Percentiles rank a stretch among this genome's conserved stretches.
These are phyloP conservation scores for Neonothopanus nambi DNA, from an alignment of 1,284 basidiomycete species.

Conservation along the genomic window DNA sequence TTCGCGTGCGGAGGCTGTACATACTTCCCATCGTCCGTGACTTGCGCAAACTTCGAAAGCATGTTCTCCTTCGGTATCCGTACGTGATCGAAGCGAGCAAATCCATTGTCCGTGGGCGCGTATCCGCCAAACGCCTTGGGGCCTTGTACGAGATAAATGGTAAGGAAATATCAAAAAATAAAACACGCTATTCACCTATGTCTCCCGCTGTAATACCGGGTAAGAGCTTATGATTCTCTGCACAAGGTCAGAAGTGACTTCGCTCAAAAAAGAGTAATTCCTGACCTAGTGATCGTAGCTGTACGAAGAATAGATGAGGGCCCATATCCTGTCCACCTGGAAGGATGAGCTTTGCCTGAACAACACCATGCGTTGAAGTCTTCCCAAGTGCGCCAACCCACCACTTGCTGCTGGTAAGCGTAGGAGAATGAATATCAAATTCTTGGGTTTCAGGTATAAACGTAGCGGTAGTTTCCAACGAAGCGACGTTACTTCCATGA, in stretches of 20 bases:
- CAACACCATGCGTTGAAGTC: slow-evolving; percentile 76
- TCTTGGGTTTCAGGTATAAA: slow-evolving; percentile 68
- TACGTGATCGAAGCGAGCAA: slow-evolving; percentile 66
- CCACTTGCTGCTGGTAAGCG: slow-evolving; percentile 80
- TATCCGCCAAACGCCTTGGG: slow-evolving; percentile 64
- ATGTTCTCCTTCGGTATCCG: slow-evolving; percentile 76
- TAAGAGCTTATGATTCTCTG: slow-evolving; percentile 60
- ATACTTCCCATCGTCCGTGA: slow-evolving; percentile 70
- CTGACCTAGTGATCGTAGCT: slow-evolving; percentile 60
- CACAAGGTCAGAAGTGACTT: background rate
- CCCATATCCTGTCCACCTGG: slow-evolving; percentile 65
- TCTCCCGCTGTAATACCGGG: slow-evolving; percentile 76
- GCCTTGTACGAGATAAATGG: slow-evolving; percentile 36
- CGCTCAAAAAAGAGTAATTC: background rate
- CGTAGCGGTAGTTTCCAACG: slow-evolving; percentile 78
- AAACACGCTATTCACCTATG: slow-evolving; percentile 48
- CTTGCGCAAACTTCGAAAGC: slow-evolving; percentile 74
- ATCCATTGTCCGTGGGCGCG: slow-evolving; percentile 69
- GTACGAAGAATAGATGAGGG: slow-evolving; percentile 78
- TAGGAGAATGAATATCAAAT: slow-evolving; percentile 79
- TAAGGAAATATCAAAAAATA: background rate
- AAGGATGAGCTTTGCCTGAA: slow-evolving; percentile 76
- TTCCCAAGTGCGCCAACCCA: slow-evolving; percentile 78
- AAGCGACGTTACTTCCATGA: slow-evolving; percentile 73
- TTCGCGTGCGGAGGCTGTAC: slow-evolving; percentile 72